Conservation (phyloP, 805 yeast genomes). For the Sporopachydermia lactativora region DNA sequence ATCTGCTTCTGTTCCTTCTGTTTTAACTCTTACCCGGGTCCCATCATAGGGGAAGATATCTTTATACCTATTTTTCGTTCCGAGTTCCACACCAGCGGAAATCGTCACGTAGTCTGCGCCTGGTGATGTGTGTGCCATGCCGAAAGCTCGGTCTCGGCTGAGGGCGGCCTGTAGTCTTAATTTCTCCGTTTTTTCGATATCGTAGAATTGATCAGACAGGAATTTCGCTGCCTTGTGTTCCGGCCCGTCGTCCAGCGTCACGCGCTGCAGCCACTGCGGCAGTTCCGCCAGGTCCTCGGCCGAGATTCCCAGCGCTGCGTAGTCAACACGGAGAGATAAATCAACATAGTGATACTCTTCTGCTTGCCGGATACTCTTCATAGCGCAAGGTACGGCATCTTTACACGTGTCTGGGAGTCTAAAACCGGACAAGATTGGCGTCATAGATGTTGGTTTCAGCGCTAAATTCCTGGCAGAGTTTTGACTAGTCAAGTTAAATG, state of each 20-base stretch:
- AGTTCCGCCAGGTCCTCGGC: conserved; percentile 15
- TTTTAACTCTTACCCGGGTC: conserved; percentile 52
- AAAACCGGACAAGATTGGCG: conserved; percentile 16
- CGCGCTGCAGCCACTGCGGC: conserved; percentile 40
- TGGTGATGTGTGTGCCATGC: conserved; percentile 3
- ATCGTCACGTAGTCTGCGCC: conserved; percentile 18
- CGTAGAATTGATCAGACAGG: conserved; percentile 41
- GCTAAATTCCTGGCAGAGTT: too few relatives aligned
- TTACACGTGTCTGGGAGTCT: conserved; percentile 11
- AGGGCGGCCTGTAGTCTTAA: conserved; percentile 41
- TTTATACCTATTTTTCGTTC: conserved; percentile 72
- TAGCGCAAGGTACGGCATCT: conserved; percentile 10
- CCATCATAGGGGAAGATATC: conserved; percentile 84
- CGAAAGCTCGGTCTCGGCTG: conserved; percentile 12
- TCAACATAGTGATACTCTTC: background rate
- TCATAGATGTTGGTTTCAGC: conserved; percentile 3
- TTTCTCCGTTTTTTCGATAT: conserved; percentile 57
- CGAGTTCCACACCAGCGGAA: conserved; percentile 68
- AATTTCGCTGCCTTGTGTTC: conserved; percentile 24
- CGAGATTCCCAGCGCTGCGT: background rate
- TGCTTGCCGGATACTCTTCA: background rate
- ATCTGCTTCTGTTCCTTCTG: conserved; percentile 9
- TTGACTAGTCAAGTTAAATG: background rate
- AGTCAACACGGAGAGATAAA: background rate
- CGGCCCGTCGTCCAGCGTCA: conserved; percentile 15